Conservation (phyloP, 176 grass and related monocot species). For the Metroxylon sagu region DNA sequence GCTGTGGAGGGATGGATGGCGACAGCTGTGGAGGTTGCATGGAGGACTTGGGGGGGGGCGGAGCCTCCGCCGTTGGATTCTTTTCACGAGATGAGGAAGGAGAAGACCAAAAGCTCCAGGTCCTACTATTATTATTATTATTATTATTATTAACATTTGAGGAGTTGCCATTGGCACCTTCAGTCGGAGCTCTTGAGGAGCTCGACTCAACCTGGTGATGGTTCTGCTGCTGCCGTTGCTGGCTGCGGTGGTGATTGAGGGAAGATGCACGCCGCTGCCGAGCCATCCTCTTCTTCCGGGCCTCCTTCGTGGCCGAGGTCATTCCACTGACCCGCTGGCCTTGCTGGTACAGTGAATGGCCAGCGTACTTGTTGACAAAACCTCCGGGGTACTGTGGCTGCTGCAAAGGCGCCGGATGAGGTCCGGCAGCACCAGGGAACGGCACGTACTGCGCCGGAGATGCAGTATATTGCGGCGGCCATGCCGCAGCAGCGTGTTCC, state of each 20-base stretch:
- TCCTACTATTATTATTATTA: neutral
- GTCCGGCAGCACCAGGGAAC: conserved; percentile 19
- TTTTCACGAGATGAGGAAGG: conserved; percentile 20
- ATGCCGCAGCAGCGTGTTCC: conserved; percentile 21
- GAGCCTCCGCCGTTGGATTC: conserved; percentile 19
- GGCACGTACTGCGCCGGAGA: conserved; percentile 8
- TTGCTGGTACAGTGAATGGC: conserved; percentile 17
- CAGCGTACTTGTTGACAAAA: conserved; percentile 27
- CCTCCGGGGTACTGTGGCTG: conserved; percentile 28
- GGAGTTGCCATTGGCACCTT: too few relatives aligned
- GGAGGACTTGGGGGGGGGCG: conserved; percentile 1
- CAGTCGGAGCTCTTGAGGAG: neutral
- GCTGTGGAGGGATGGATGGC: conserved; percentile 11
- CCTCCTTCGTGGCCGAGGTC: conserved; percentile 66
- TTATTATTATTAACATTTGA: too few relatives aligned
- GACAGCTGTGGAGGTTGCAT: conserved; percentile 3
- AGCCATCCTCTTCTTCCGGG: conserved; percentile 90
- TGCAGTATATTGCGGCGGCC: conserved; percentile 35
- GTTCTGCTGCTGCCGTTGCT: conserved; percentile 26
- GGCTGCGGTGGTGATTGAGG: conserved; percentile 52
- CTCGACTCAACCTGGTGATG: conserved; percentile 18
- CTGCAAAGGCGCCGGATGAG: conserved; percentile 22
- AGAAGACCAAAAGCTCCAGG: conserved; percentile 27
- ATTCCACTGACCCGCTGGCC: conserved; percentile 20
- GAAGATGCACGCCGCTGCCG: conserved; percentile 60